These are phyloP conservation scores for Rhynchosporium agropyri DNA, from an alignment of 2,329 filamentous ascomycete genomes.

Conservation along the genomic window DNA sequence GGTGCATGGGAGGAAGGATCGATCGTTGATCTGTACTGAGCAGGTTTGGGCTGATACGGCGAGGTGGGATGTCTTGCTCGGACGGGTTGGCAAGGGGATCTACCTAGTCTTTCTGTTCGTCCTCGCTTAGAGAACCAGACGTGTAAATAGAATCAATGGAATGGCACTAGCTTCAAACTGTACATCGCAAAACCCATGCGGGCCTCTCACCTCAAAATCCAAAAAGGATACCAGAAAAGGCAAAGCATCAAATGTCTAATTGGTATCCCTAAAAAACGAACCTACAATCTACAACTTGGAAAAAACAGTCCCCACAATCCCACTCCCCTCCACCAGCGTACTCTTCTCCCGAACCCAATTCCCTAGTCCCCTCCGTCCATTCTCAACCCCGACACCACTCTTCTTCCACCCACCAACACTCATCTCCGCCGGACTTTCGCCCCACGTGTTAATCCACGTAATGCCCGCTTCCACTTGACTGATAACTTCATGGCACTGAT, in stretches of 20 bases:
- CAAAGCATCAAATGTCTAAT: no score
- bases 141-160: no score
- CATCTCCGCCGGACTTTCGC: conserved; percentile 91
- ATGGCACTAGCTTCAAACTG: no score
- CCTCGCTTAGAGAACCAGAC: no score
- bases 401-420: conserved; percentile 90
- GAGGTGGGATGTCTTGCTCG: no score
- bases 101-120: no score
- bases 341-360: conserved; percentile 88
- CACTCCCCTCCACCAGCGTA: conserved; percentile 78
- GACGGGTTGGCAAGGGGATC: no score
- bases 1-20: background rate
- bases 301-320: conserved; percentile 72
- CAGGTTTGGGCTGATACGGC: no score
- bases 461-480: conserved; percentile 78
- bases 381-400: conserved; percentile 86
- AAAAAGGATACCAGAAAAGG: no score
- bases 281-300: conserved; percentile 51
- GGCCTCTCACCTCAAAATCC: no score
- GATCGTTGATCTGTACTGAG: background rate
- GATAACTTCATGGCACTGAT: conserved; percentile 72
- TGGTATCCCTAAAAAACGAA: no score
- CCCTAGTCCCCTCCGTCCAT: conserved; percentile 76
- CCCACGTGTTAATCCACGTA: conserved; percentile 93
- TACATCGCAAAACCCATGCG: no score